Evolutionary conservation across 2,329 filamentous ascomycete species (phyloP), one percentile per base, ranked within the genome.

Genomic region (Penicillium brasilianum): DNA sequence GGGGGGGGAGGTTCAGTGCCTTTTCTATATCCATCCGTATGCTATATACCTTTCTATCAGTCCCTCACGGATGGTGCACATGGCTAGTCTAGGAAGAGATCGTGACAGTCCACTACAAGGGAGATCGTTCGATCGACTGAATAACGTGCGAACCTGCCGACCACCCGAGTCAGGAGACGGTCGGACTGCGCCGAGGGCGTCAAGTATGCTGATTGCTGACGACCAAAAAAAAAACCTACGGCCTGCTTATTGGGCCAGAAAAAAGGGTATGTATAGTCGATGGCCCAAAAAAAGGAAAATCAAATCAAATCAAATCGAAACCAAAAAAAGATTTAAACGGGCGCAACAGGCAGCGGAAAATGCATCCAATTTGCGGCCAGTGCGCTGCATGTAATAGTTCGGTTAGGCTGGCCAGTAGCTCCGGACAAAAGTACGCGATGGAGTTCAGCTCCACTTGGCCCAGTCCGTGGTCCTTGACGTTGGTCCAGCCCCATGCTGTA

Each of bases 391-490:
- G 61, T 66, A 69, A 69, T 69, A 68, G 67, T 66, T 67, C 66
- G 64, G 61, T 60, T 69, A 63, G 64, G 41, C 58, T 62, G 66
- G 58, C 57, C 64, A 69, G 60, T 64, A 63, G 64, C 44, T 51
- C 57, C 50, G 48, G 48, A 10, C 72, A 72, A 75, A 74, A 73
- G 71, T 74, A 74, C 72, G 60, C 48, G 37, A 53, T 58, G 32
- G 32, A 13, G 39, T 52, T 58, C 51, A 61, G 51, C 62, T 66
- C 64, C 62, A 67, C 64, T 51, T 22, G 9, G 9, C 34, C 30
- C 39, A 50, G 34, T 56, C 34, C 25, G 25, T 32, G 55, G 22
- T 16, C 43, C 43, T 28, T 20, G 43, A 28, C 20, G 43, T 46
- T 28, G 43, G 43, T 46, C 43, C 43, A 46, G 43, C 43, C 43